These are phyloP conservation scores for Tripterygium wilfordii DNA, from an alignment of 177 flowering plant genomes.

Conservation along the genomic window DNA sequence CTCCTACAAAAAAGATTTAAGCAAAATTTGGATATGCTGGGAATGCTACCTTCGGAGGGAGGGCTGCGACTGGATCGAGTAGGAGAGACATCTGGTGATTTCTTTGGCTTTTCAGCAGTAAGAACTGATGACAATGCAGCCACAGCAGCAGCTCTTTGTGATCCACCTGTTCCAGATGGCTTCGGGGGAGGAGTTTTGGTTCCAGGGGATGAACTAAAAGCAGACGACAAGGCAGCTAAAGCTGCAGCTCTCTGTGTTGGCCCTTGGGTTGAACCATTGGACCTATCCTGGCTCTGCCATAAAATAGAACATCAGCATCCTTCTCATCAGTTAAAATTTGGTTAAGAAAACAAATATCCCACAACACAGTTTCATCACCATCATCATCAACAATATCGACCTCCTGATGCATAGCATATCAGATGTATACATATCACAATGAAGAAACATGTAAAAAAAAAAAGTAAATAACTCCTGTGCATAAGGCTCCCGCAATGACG, in stretches of 20 bases:
- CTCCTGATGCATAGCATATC: no score
- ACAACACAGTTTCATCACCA: no score
- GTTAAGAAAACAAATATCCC: no score
- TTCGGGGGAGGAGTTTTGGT: conserved; percentile 33
- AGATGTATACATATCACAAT: no score
- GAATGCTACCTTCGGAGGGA: conserved; percentile 25
- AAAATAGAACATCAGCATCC: background rate
- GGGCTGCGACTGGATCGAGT: conserved; percentile 54
- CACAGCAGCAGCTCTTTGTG: conserved; percentile 99
- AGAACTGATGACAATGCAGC: conserved; percentile 92
- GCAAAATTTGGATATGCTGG: no score
- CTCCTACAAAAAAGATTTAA: no score
- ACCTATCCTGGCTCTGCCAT: conserved; percentile 44
- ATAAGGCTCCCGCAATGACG: no score
- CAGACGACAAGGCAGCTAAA: conserved; percentile 81
- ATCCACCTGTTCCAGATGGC: conserved; percentile 45
- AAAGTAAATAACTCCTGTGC: no score
- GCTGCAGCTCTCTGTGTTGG: conserved; percentile 96
- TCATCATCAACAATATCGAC: no score
- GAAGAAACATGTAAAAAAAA: no score
- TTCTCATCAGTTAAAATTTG: background rate
- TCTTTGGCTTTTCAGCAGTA: conserved; percentile 75
- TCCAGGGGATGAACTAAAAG: conserved; percentile 70
- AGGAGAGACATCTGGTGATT: conserved; percentile 56
- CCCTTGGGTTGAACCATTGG: conserved; percentile 69